These are phyloP conservation scores for Penicillium thymicola DNA, from an alignment of 2,329 filamentous ascomycete genomes.

Conservation along the genomic window DNA sequence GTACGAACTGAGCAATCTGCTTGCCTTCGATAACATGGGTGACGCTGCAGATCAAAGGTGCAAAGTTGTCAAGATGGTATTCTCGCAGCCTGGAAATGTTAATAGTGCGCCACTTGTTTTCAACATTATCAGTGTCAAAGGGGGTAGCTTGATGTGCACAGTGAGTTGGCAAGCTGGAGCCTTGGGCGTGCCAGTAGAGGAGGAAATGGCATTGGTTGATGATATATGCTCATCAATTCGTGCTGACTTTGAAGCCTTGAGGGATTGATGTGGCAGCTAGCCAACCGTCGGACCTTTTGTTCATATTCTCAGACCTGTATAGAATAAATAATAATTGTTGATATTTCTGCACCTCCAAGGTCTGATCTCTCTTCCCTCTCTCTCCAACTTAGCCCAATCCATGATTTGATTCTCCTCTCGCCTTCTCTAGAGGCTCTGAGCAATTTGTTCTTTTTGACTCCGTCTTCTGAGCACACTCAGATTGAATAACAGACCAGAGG, in stretches of 20 bases:
- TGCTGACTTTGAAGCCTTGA: conserved; percentile 8
- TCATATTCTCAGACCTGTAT: background rate
- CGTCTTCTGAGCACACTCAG: background rate
- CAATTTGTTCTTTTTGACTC: background rate
- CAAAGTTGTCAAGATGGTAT: conserved; percentile 39
- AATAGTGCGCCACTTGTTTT: conserved; percentile 40
- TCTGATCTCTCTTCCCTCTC: background rate
- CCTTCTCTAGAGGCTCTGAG: background rate
- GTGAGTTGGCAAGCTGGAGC: conserved; percentile 46
- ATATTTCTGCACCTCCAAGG: background rate
- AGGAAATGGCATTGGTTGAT: conserved; percentile 17
- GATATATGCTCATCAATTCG: conserved; percentile 14
- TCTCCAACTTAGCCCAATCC: background rate
- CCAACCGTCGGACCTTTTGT: background rate
- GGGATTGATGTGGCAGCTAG: background rate
- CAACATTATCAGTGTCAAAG: conserved; percentile 42
- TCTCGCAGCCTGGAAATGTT: conserved; percentile 45
- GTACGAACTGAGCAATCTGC: conserved; percentile 49
- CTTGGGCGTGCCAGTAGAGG: conserved; percentile 37
- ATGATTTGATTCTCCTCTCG: background rate
- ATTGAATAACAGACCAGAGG: background rate
- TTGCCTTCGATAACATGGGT: conserved; percentile 37
- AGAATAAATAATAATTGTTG: background rate
- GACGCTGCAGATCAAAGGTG: background rate
- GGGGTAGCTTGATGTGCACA: conserved; percentile 38